phyloP scores from a whole-genome alignment of 2,329 filamentous ascomycete genomes.

The Coniochaeta hoffmannii region DNA sequence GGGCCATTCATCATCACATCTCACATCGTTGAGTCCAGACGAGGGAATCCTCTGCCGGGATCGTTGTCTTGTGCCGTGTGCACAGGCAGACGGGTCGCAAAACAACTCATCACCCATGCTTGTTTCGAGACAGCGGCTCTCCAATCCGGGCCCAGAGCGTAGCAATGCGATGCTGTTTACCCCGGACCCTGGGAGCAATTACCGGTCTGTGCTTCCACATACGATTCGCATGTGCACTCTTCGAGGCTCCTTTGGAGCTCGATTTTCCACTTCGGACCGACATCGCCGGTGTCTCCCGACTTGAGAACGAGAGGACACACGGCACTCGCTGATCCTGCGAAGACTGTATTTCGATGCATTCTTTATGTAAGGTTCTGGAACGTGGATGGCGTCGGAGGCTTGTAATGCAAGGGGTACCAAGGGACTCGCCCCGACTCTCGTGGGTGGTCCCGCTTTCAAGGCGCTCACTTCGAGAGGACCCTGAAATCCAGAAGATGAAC shows the following conservation, averaged over 20 bases:
- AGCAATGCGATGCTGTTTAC: not conserved
- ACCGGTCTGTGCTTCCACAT: not conserved
- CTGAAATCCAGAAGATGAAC: not conserved
- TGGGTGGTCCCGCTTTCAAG: conserved; percentile 1
- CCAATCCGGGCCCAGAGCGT: not conserved
- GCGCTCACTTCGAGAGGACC: not conserved
- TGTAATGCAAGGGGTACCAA: not conserved
- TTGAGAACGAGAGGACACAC: not conserved
- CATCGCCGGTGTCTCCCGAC: too few species aligned
- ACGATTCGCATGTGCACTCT: too few species aligned
- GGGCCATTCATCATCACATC: too few species aligned
- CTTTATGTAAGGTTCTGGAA: not conserved
- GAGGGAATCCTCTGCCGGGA: not conserved
- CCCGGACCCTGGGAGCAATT: not conserved
- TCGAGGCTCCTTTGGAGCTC: too few species aligned
- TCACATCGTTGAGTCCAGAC: not conserved
- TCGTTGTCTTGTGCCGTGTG: not conserved
- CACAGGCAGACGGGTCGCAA: conserved; percentile 1
- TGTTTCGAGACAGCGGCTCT: conserved; percentile 3
- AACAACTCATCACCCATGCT: not conserved
- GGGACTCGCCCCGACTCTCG: not conserved
- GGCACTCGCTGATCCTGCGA: not conserved
- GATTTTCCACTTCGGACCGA: not conserved
- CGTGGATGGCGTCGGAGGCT: not conserved
- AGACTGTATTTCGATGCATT: not conserved